Evolutionary conservation across 768 basidiomycete genomes (phyloP), one percentile per base, ranked within the genome.

Genomic region (Leccinum longicurvipes): DNA sequence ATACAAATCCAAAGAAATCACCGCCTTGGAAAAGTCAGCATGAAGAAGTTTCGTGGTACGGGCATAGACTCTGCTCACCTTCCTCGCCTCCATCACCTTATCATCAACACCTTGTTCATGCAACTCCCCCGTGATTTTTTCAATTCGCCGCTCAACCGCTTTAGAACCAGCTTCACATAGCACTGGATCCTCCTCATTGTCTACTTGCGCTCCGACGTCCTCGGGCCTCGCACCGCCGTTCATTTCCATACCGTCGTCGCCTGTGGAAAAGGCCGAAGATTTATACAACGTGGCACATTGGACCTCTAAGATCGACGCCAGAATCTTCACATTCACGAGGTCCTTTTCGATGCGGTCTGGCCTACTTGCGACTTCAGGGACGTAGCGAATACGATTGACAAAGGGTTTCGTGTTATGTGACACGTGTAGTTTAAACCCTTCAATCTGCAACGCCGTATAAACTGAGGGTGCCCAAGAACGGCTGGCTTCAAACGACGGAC

Each of bases 401-500:
- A 89, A 90, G 28, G 91, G 87, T 60, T 83, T 86, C 47, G 81
- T 77, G 66, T 84, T 89, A 68, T 91, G 91, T 31, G 88, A 83
- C 63, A 94, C 88, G 72, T 96, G 93, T 50, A 97, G 77, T 66
- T 93, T 95, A 79, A 98, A 97, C 54, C 89, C 91, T 69, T 95
- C 92, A 67, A 98, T 91, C 94, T 97, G 63, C 49, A 47, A 23
- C 54, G 59, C 23, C 58, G 53, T 28, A 54, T 45, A 45, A 45
- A 51, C 53, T 49, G 52, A 56, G 23, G n/a, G 28, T 41, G 49
- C 51, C 36, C 28, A 49, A 54, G 28, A 29, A 36, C 42, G 10
- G 29, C 19, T 36, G 32, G n/a, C 47, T 17, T 48, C 47, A 47
- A 52, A 23, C 25, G 51, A 42, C 56, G 49, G 60, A 92, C 95